Conservation (phyloP, 805 yeast species). For the Nakazawaea populi region DNA sequence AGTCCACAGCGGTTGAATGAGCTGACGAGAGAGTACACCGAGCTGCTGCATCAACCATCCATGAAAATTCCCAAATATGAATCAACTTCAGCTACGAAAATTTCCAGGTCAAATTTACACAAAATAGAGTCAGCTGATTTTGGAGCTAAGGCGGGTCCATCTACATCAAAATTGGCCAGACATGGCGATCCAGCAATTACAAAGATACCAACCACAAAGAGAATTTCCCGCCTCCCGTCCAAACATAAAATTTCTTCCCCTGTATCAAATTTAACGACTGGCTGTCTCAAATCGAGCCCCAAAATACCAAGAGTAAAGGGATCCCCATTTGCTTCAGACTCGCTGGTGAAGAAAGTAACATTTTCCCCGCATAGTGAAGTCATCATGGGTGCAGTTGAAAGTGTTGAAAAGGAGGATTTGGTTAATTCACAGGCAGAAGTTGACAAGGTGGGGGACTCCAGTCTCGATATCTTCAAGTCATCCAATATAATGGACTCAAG, state of each 20-base stretch:
- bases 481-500: neutral
- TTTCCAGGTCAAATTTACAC: neutral
- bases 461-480: neutral
- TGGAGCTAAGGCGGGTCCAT: no score
- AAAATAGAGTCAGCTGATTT: no score
- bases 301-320: neutral
- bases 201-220: neutral
- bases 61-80: neutral
- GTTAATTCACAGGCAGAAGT: no score
- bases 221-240: neutral
- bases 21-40: neutral
- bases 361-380: neutral
- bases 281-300: neutral
- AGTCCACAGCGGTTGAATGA: conserved; percentile 2
- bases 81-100: neutral
- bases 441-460: no score
- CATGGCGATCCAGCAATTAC: neutral
- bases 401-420: no score
- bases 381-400: neutral
- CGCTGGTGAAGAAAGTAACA: neutral
- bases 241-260: neutral
- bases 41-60: neutral
- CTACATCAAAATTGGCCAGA: neutral
- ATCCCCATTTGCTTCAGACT: neutral
- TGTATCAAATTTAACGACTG: neutral